phyloP scores from a whole-genome alignment of 768 basidiomycete genomes.

The Phlegmacium glaucopus region DNA sequence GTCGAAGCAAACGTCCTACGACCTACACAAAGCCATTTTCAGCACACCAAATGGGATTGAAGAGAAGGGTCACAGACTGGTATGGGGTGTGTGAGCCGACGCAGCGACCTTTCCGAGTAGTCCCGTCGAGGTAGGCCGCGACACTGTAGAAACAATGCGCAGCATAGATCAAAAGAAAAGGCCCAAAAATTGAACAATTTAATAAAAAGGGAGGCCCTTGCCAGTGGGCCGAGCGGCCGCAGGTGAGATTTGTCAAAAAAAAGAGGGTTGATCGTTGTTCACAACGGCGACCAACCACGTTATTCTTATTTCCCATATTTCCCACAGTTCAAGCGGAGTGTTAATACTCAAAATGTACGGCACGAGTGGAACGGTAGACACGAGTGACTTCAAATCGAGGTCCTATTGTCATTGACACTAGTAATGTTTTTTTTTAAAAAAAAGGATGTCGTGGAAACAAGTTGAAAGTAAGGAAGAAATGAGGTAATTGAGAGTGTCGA shows the following conservation, averaged over 20 bases:
- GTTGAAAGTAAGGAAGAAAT: no score
- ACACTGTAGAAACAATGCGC: conserved; percentile 60
- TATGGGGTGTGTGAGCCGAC: conserved; percentile 35
- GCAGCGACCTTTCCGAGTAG: conserved; percentile 63
- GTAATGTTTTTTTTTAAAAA: no score
- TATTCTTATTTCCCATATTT: conserved; percentile 35
- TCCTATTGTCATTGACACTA: no score
- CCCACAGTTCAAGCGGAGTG: conserved; percentile 32
- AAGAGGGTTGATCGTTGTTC: conserved; percentile 40
- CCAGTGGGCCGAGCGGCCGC: conserved; percentile 31
- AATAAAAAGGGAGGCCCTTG: conserved; percentile 19
- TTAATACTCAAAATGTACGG: no score
- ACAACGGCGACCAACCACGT: conserved; percentile 43
- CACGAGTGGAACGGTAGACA: no score
- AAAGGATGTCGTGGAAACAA: no score
- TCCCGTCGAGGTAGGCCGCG: conserved; percentile 62
- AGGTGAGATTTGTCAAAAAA: conserved; percentile 23
- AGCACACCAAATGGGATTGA: no score
- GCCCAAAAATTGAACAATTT: conserved; percentile 14
- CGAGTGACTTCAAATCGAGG: no score
- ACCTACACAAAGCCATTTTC: conserved; percentile 39
- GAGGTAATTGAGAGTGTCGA: no score
- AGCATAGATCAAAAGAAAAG: conserved; percentile 42
- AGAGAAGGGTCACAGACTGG: conserved; percentile 18
- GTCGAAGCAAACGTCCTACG: conserved; percentile 65